Evolutionary conservation across 2,329 filamentous ascomycete species (phyloP).

Genomic region (Pestalotiopsis fici): DNA sequence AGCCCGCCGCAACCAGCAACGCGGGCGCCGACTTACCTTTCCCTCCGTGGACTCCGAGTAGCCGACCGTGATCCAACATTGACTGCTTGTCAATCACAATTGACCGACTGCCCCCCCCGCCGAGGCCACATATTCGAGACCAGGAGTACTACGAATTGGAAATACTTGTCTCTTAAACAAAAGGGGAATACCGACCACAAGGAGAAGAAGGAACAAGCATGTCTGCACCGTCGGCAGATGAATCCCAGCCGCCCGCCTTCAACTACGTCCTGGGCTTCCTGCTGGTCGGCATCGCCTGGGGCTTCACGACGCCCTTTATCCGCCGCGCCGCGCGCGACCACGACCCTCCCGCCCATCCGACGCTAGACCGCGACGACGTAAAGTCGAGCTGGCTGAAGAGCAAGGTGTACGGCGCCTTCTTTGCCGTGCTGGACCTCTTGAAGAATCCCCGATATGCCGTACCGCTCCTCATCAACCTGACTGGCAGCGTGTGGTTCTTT

Average conservation of each 20-base stretch:
- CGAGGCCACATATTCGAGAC: no score
- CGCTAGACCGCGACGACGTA: constrained; percentile 53
- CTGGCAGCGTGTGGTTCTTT: constrained; percentile 96
- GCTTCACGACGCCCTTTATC: constrained; percentile 91
- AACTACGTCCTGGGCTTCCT: constrained; percentile 90
- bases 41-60: no score
- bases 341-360: constrained; percentile 59
- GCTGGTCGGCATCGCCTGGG: constrained; percentile 90
- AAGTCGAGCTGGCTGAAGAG: constrained; percentile 60
- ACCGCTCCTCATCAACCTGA: constrained; percentile 83
- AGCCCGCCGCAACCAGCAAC: no score
- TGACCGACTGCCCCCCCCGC: no score
- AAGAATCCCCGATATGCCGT: constrained; percentile 81
- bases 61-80: no score
- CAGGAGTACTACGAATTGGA: no score
- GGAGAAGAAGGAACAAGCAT: no score
- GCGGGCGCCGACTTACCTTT: no score
- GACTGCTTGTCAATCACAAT: no score
- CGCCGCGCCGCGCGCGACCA: constrained; percentile 79
- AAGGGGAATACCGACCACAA: no score
- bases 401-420: constrained; percentile 66
- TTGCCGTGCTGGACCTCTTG: constrained; percentile 76
- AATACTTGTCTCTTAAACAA: no score
- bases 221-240: constrained; percentile 17
- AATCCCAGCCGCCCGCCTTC: constrained; percentile 55